Conservation (phyloP, 306 rosid genomes). For the Castanea mollissima region DNA sequence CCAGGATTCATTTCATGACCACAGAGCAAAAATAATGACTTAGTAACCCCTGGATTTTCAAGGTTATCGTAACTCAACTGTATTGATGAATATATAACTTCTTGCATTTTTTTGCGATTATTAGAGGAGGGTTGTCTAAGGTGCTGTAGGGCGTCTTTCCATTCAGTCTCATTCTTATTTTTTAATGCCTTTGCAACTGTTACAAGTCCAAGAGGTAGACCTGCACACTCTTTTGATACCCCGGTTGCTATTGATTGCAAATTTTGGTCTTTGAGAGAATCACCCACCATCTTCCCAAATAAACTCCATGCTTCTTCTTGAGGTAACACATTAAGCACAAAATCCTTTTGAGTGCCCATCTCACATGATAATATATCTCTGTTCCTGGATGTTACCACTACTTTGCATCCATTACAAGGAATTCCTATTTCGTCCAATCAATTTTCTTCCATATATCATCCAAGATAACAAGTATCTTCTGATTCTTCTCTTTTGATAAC, state of each 20-base stretch:
- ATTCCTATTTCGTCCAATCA: slow-evolving; percentile 20
- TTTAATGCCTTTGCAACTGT: not conserved
- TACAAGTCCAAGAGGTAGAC: slow-evolving; percentile 11
- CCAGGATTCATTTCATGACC: not conserved
- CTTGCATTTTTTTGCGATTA: no score
- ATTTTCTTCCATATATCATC: not conserved
- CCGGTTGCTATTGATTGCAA: not conserved
- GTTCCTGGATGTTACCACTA: not conserved
- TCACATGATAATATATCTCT: not conserved
- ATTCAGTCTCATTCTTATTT: not conserved
- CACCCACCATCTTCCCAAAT: not conserved
- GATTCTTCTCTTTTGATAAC: not conserved
- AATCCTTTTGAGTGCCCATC: not conserved
- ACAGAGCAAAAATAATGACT: slow-evolving; percentile 30
- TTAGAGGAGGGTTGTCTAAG: not conserved
- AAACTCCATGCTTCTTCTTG: slow-evolving; percentile 4
- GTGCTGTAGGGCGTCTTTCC: not conserved
- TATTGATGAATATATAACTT: slow-evolving; percentile 7
- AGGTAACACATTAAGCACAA: not conserved
- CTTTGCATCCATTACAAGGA: not conserved
- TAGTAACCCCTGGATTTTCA: slow-evolving; percentile 16
- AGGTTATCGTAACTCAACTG: no score
- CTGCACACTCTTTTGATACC: not conserved
- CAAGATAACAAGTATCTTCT: not conserved
- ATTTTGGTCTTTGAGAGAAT: not conserved